Base-by-base conservation (phyloP, 2,329 filamentous ascomycete species). In the Whalleya microplaca region DNA sequence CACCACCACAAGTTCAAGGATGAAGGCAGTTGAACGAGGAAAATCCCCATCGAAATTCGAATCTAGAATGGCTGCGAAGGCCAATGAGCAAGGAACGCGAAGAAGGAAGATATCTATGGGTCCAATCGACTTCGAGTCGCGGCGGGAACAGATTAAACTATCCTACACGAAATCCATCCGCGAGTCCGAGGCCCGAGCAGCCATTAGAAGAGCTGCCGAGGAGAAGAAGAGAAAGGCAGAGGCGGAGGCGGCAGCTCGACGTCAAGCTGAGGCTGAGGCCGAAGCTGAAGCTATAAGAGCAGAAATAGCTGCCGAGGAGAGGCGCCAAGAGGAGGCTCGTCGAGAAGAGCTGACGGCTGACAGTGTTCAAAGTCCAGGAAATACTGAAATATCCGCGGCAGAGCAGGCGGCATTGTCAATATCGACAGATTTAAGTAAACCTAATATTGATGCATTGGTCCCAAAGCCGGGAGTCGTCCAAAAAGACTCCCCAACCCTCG, bases 121-220 rank as follows among this genome's bases (percentile, higher is more conserved):
- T 1, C 88, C 89, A 57, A 90, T 96, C 50, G 91, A 96, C 73
- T 95, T 96, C 70, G 91, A 89, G 57, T 90, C 91, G 64, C 84
- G 91, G 48, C 83, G 92, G 65, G 88, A 92, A 69, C 86, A 87
- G 58, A 96, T 96, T 66, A 89, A 93, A 65, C 85, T 92, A 54
- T 92, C 91, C 14, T 94, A 96, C 72, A 93, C 86, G 65, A 91
- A 90, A 70, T 91, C 89, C n/a, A 86, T 95, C 46, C 84, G 88
- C 61, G 89, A 91, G 68, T 89, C 78, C 65, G 87, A 90, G 68
- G 86, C 83, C 56, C 73, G 78, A n/a, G 80, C 82, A 55, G 80
- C 78, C 10, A 66, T 64, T 32, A 70, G 56, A 49, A 79, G 80
- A 68, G 82, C 82, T 32, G 81, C 80, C 20, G 81, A 85, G 59